phyloP scores from a whole-genome alignment of 1,284 basidiomycete genomes.

The Coniferiporia weirii region DNA sequence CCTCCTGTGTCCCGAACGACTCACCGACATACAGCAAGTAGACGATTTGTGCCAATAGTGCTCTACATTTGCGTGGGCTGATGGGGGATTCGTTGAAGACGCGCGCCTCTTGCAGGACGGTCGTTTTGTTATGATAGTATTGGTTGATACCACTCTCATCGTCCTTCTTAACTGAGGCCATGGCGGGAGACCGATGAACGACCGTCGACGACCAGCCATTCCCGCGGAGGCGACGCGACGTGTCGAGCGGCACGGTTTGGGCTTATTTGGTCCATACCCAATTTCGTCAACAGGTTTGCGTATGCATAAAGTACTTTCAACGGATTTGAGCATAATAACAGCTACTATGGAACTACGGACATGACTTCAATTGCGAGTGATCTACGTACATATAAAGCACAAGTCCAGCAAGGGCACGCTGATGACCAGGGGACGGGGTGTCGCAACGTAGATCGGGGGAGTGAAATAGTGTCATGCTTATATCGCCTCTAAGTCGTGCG shows the following conservation, averaged over 20 bases:
- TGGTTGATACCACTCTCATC: conserved; percentile 84
- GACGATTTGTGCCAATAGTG: conserved; percentile 93
- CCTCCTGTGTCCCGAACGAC: conserved; percentile 92
- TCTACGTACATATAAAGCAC: conserved; percentile 7
- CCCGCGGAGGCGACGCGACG: neutral
- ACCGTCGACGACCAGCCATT: neutral
- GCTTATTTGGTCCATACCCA: neutral
- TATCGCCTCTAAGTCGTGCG: conserved; percentile 13
- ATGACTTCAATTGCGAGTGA: neutral
- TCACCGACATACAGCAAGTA: conserved; percentile 97
- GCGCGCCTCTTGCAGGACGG: conserved; percentile 95
- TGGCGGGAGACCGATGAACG: conserved; percentile 32
- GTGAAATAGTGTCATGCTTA: neutral
- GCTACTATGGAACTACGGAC: neutral
- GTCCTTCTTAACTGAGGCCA: conserved; percentile 88
- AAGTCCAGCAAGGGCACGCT: conserved; percentile 1
- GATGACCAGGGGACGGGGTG: conserved; percentile 1
- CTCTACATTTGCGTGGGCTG: conserved; percentile 93
- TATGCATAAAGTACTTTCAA: no score
- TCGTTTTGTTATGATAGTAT: conserved; percentile 92
- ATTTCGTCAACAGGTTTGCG: neutral
- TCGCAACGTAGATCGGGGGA: conserved; percentile 10
- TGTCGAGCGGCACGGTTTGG: neutral
- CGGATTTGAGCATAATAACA: neutral
- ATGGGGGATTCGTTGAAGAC: conserved; percentile 99